Base-by-base conservation (phyloP, 2,329 filamentous ascomycete genomes). In the Trichophyton simii region DNA sequence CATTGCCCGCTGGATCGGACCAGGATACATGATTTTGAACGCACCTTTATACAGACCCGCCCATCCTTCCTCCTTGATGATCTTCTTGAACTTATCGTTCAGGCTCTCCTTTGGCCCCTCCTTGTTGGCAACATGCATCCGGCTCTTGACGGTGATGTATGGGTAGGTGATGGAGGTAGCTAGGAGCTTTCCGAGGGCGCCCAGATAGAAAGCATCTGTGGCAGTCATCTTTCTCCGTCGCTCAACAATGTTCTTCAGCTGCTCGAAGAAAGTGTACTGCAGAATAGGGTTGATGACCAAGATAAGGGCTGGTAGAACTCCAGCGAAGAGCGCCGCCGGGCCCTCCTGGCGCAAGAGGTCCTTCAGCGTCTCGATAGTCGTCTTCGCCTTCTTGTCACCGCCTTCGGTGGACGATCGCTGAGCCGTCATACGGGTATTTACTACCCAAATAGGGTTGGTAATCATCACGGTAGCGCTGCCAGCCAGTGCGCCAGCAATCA, bases 381-480 rank as follows among this genome's bases (percentile, higher is more conserved):
- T 87, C 18, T 86, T 87, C 25, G 81, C 73, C 72, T 82, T 85
- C 63, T 78, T 75, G 38, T 42, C 57, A 50, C 50, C 70, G 3
- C 74, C 72, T 50, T 76, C 74, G 65, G 77, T 72, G 59, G 76
- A 73, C n/a, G 83, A 83, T 77, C 88, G 87, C 69, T 90, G 85
- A 58, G 94, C 92, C 22, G 94, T 99, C 87, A 99, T 95, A 71
- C 94, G 88, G 60, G 94, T 99, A 80, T 99, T 99, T 74, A 99
- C 81, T 59, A 99, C 94, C 94, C 94, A 99, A 77, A 99, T 99
- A 55, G 94, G 94, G 79, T 99, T 99, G 64, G 94, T 99, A 70
- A 96, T 82, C 70, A 99, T 81, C 66, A 99, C 94, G 18, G 94
- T 99, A 11, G 92, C 92, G 66, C 87, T 91, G 11, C 94, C 94